phyloP scores from a whole-genome alignment of 352 stramenopile genomes.

The Globisporangium uncinulatum region DNA sequence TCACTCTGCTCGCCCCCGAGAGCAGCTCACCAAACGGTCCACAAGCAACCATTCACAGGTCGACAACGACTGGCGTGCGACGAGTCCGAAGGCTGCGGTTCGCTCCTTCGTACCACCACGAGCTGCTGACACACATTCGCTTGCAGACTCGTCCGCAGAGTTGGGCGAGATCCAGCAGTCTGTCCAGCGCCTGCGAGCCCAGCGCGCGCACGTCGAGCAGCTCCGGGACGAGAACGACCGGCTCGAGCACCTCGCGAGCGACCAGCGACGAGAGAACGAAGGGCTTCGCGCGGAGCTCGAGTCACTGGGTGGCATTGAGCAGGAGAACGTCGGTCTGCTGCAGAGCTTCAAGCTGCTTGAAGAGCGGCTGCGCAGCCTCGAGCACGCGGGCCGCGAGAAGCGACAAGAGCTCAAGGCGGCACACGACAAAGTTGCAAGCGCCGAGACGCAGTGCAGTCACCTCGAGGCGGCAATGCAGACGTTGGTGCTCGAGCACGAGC shows the following conservation, averaged over 20 bases:
- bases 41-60: slow-evolving; percentile 1
- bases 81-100: background rate
- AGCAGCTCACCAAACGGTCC: background rate
- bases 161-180: slow-evolving; percentile 51
- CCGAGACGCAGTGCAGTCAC: slow-evolving; percentile 33
- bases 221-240: slow-evolving; percentile 34
- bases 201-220: slow-evolving; percentile 51
- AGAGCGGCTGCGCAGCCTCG: slow-evolving; percentile 34
- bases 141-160: slow-evolving; percentile 13
- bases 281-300: slow-evolving; percentile 31
- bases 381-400: slow-evolving; percentile 27
- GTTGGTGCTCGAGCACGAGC: slow-evolving; percentile 24
- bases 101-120: background rate
- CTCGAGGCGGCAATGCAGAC: slow-evolving; percentile 26
- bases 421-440: slow-evolving; percentile 13
- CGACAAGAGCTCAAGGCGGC: slow-evolving; percentile 18
- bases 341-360: slow-evolving; percentile 55
- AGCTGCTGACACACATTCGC: background rate
- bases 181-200: slow-evolving; percentile 36
- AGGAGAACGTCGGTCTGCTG: slow-evolving; percentile 50
- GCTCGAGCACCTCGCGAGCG: slow-evolving; percentile 25
- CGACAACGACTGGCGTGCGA: background rate
- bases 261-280: slow-evolving; percentile 38
- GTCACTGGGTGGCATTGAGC: slow-evolving; percentile 31
- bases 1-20: background rate